A percentile compares a stretch with the other conserved stretches of the same genome.
phyloP scores from a whole-genome alignment of 2,329 filamentous ascomycete species.

The Cladophialophora yegresii region DNA sequence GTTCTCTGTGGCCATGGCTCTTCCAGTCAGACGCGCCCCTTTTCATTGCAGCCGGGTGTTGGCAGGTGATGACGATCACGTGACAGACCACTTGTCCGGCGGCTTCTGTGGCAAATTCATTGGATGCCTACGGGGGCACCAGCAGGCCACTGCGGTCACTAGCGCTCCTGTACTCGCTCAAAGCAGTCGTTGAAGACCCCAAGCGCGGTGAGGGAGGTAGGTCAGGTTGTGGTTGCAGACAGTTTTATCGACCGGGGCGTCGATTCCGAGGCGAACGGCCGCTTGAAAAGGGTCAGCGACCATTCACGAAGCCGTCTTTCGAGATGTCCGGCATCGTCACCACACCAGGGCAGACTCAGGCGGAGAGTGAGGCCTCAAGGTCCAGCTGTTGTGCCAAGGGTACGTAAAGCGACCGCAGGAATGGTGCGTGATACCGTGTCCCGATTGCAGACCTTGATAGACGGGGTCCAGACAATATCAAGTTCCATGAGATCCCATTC shows the following conservation, averaged over 20 bases:
- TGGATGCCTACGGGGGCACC: conserved; percentile 2
- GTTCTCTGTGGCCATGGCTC: not conserved
- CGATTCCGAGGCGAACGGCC: conserved; percentile 4
- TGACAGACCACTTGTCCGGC: conserved; percentile 8
- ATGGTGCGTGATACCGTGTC: conserved; percentile 1
- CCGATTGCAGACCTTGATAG: conserved; percentile 3
- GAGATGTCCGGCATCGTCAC: not conserved
- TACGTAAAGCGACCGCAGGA: not conserved
- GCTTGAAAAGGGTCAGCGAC: conserved; percentile 10
- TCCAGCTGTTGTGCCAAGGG: not conserved
- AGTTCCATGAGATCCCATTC: not conserved
- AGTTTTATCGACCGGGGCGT: not conserved
- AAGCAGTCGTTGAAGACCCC: conserved; percentile 7
- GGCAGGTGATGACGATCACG: conserved; percentile 1
- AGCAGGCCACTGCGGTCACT: not conserved
- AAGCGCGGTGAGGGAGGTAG: conserved; percentile 4
- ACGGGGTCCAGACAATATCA: conserved; percentile 7
- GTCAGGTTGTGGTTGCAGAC: conserved; percentile 10
- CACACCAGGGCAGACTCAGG: conserved; percentile 13
- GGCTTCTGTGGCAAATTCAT: conserved; percentile 9
- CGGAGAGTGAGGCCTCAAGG: not conserved
- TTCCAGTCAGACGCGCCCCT: not conserved
- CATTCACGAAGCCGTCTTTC: not conserved
- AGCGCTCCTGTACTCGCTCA: not conserved
- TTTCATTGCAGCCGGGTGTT: not conserved